A percentile compares a stretch with the other conserved stretches of the same genome.
Evolutionary conservation across 768 basidiomycete genomes (phyloP).

Genomic region (Amanita brunnescens): DNA sequence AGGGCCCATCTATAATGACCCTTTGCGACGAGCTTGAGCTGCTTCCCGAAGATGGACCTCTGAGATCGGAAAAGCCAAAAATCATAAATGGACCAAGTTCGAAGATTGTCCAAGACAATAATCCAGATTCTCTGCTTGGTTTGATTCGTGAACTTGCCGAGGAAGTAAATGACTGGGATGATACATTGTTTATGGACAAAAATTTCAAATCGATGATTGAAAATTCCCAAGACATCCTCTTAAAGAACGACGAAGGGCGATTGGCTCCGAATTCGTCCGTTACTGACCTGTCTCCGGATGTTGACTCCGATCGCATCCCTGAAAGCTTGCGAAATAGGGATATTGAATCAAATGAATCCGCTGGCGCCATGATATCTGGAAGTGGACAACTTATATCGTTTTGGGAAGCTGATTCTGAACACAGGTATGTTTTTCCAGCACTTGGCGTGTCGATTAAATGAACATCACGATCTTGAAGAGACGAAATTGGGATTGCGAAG

Average conservation of each 20-base stretch:
- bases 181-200: conserved; percentile 36
- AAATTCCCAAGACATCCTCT: conserved; percentile 16
- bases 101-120: conserved; percentile 10
- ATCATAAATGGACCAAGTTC: background rate
- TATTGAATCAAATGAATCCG: background rate
- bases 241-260: conserved; percentile 1
- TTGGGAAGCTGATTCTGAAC: background rate
- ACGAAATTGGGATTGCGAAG: conserved; percentile 1
- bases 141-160: conserved; percentile 42
- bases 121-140: conserved; percentile 26
- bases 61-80: background rate
- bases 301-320: background rate
- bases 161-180: conserved; percentile 44
- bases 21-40: background rate
- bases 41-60: background rate
- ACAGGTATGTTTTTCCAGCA: background rate
- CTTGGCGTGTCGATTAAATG: too few species aligned
- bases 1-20: background rate
- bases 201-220: conserved; percentile 38
- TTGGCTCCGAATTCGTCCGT: background rate
- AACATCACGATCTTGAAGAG: background rate
- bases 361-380: background rate
- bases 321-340: background rate
- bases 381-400: conserved; percentile 4
- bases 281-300: background rate